Percentiles rank a stretch among this genome's conserved stretches.
phyloP scores from a whole-genome alignment of 2,329 filamentous ascomycete species.

The Sodiomyces alkalinus region DNA sequence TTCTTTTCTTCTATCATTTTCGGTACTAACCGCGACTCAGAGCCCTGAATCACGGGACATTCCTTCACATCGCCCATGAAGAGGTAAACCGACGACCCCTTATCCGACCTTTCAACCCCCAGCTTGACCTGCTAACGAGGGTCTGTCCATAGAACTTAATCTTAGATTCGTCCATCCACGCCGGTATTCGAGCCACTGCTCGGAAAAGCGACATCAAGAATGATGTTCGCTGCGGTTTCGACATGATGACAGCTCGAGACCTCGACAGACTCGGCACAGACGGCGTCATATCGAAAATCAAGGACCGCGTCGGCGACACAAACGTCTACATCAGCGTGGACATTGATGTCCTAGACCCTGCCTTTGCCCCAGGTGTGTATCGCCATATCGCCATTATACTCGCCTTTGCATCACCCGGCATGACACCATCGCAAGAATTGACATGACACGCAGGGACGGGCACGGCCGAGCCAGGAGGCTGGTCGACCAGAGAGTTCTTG shows the following conservation, averaged over 20 bases:
- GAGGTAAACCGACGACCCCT: constrained; percentile 28
- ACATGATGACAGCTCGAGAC: constrained; percentile 43
- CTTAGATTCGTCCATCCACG: constrained; percentile 42
- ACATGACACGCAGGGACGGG: constrained; percentile 43
- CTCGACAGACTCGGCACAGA: constrained; percentile 54
- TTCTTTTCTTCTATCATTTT: background rate
- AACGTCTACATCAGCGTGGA: constrained; percentile 60
- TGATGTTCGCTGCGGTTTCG: constrained; percentile 43
- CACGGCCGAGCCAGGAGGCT: constrained; percentile 66
- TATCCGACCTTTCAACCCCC: background rate
- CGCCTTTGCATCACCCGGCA: too few species aligned
- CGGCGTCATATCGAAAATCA: constrained; percentile 49
- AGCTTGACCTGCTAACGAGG: background rate
- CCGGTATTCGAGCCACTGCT: constrained; percentile 42
- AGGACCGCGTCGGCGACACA: constrained; percentile 33
- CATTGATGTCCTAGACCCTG: constrained; percentile 69
- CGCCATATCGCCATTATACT: too few species aligned
- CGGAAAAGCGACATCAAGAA: constrained; percentile 35
- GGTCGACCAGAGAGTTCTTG: constrained; percentile 66
- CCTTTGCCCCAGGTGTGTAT: constrained; percentile 38
- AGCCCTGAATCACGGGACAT: constrained; percentile 45
- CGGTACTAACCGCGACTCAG: constrained; percentile 14
- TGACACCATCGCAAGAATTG: too few species aligned
- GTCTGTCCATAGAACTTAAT: constrained; percentile 29
- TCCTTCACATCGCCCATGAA: constrained; percentile 46